Evolutionary conservation across 768 basidiomycete species (phyloP).

Genomic region (Cystobasidium ongulense): DNA sequence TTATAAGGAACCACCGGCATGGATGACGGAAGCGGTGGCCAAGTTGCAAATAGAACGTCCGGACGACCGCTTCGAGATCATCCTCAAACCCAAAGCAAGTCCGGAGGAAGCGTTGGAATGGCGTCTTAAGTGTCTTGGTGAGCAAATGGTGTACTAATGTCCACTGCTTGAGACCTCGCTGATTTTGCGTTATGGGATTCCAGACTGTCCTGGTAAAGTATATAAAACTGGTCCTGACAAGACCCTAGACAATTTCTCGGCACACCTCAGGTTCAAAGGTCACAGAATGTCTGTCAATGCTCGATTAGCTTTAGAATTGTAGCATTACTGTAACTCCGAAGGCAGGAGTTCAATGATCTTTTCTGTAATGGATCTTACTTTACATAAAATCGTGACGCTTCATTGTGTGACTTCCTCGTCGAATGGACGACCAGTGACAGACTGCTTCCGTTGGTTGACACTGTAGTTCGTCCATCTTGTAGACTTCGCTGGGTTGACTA

Average conservation of each 20-base stretch:
- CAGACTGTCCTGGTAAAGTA: slow-evolving; percentile 88
- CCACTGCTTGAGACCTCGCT: too few relatives aligned
- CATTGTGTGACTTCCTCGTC: too few relatives aligned
- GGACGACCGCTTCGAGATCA: slow-evolving; percentile 72
- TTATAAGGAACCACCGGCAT: slow-evolving; percentile 10
- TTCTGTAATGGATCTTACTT: neutral
- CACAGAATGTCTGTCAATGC: neutral
- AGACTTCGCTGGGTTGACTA: too few relatives aligned
- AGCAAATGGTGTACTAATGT: neutral
- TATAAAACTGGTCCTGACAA: slow-evolving; percentile 86
- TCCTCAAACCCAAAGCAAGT: slow-evolving; percentile 53
- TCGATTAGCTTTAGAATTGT: neutral
- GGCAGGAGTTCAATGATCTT: neutral
- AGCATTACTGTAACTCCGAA: neutral
- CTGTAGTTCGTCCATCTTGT: too few relatives aligned
- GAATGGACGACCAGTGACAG: too few relatives aligned
- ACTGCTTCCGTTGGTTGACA: too few relatives aligned
- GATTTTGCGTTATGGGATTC: neutral
- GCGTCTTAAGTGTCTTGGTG: slow-evolving; percentile 65
- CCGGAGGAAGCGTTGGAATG: slow-evolving; percentile 61
- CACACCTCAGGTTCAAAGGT: slow-evolving; percentile 55
- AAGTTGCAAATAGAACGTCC: slow-evolving; percentile 44
- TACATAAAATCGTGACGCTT: too few relatives aligned
- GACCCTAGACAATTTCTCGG: slow-evolving; percentile 79
- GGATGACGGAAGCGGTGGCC: slow-evolving; percentile 13